Conservation (phyloP, 192 early-diverging fungal genomes). For the Entomortierella chlamydospora region DNA sequence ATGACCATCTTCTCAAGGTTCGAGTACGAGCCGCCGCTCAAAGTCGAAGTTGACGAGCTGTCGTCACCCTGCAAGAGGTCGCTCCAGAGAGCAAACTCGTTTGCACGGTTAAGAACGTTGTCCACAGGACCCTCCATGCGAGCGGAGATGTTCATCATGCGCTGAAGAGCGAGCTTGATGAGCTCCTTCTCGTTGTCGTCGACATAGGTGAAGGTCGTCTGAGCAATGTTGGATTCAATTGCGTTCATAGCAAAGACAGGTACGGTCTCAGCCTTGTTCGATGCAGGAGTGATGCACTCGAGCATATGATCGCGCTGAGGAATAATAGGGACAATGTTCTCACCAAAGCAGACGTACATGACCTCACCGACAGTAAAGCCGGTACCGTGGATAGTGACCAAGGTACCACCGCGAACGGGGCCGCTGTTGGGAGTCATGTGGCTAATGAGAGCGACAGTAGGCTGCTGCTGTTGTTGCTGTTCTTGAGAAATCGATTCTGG, state of each 20-base stretch:
- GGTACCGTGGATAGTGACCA: slow-evolving; percentile 47
- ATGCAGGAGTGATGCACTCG: slow-evolving; percentile 46
- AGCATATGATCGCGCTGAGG: slow-evolving; percentile 55
- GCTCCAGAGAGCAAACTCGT: slow-evolving; percentile 45
- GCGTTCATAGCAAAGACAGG: slow-evolving; percentile 48
- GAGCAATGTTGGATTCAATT: slow-evolving; percentile 29
- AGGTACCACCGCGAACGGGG: slow-evolving; percentile 40
- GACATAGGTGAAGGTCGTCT: slow-evolving; percentile 46
- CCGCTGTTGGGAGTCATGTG: slow-evolving; percentile 52
- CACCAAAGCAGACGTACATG: slow-evolving; percentile 51
- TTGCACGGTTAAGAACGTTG: slow-evolving; percentile 43
- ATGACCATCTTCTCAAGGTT: slow-evolving; percentile 43
- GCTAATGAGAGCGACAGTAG: slow-evolving; percentile 24
- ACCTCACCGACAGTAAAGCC: slow-evolving; percentile 47
- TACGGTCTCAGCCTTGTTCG: slow-evolving; percentile 46
- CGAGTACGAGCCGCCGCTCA: slow-evolving; percentile 10
- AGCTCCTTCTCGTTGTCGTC: slow-evolving; percentile 54
- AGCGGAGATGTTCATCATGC: slow-evolving; percentile 50
- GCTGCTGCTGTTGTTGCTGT: slow-evolving; percentile 22
- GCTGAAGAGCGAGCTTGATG: slow-evolving; percentile 52
- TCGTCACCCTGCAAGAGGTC: slow-evolving; percentile 37
- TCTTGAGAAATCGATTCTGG: slow-evolving; percentile 26
- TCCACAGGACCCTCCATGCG: slow-evolving; percentile 51
- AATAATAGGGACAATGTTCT: slow-evolving; percentile 43
- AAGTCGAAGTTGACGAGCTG: slow-evolving; percentile 9